phyloP scores from a whole-genome alignment of 202 grass and related monocot genomes.

The Brachypodium distachyon region DNA sequence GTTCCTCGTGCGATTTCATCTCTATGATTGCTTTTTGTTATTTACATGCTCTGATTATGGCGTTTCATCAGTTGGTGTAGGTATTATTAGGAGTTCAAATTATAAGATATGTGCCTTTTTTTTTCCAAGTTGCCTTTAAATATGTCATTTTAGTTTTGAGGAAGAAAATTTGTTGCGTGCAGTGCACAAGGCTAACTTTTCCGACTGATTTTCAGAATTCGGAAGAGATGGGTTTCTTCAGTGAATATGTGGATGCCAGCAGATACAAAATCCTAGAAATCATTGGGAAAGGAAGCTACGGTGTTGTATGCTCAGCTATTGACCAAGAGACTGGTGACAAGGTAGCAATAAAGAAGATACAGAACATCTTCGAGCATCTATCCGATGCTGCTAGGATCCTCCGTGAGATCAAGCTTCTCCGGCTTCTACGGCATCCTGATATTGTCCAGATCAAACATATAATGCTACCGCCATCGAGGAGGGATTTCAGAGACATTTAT shows the following conservation, averaged over 20 bases:
- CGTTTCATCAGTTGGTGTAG: not conserved
- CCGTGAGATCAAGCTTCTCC: conserved; percentile 90
- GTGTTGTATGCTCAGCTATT: conserved; percentile 82
- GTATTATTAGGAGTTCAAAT: not conserved
- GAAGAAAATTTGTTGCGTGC: not conserved
- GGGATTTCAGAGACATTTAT: conserved; percentile 88
- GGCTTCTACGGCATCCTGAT: conserved; percentile 79
- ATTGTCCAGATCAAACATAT: conserved; percentile 98
- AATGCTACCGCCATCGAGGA: conserved; percentile 87
- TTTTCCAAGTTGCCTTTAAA: not conserved
- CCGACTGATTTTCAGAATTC: conserved; percentile 37
- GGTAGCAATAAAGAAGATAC: conserved; percentile 95
- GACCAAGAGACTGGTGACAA: conserved; percentile 81
- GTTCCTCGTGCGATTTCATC: not conserved
- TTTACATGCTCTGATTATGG: not conserved
- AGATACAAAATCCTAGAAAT: conserved; percentile 90
- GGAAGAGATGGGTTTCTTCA: conserved; percentile 86
- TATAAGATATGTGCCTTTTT: not conserved
- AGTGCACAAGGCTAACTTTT: not conserved
- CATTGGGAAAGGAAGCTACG: conserved; percentile 89
- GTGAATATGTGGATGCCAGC: conserved; percentile 67
- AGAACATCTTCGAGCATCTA: conserved; percentile 83
- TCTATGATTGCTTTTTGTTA: not conserved
- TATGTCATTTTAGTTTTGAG: not conserved
- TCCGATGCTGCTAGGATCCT: conserved; percentile 89